These are phyloP conservation scores for Calvatia gigantea DNA, from an alignment of 768 basidiomycete genomes.

Conservation along the genomic window DNA sequence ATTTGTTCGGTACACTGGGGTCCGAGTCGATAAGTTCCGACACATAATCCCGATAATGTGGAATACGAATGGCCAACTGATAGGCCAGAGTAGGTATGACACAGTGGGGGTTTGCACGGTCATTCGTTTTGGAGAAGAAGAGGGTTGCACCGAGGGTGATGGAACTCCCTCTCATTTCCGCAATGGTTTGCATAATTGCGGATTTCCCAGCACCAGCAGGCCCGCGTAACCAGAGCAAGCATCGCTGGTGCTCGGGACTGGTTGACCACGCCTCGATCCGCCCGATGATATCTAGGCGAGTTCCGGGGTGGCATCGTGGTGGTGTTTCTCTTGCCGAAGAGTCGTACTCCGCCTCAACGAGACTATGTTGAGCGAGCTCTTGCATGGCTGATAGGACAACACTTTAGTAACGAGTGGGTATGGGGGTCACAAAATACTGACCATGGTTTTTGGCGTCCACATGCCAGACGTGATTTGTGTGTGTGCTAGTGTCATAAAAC, in stretches of 20 bases:
- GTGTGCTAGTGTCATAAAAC: not conserved
- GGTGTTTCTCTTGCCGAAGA: not conserved
- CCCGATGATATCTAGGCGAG: not conserved
- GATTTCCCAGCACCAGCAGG: constrained; percentile 4
- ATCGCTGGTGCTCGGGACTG: not conserved
- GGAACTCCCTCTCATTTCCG: not conserved
- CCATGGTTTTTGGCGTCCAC: not conserved
- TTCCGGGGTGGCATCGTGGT: constrained; percentile 2
- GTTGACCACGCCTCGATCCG: not conserved
- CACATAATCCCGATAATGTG: not conserved
- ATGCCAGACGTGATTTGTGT: not conserved
- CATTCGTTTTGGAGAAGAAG: not conserved
- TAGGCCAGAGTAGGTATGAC: not conserved
- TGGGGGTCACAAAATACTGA: not conserved
- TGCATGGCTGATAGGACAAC: not conserved
- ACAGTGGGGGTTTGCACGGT: not conserved
- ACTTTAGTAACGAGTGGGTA: not conserved
- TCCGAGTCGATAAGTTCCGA: not conserved
- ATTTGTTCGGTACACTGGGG: not conserved
- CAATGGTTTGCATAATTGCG: constrained; percentile 3
- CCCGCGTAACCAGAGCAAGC: not conserved
- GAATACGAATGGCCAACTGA: not conserved
- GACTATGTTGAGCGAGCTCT: not conserved
- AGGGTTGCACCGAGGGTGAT: not conserved
- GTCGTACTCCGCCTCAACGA: not conserved